A percentile compares a stretch with the other conserved stretches of the same genome.
phyloP scores from a whole-genome alignment of 2,329 filamentous ascomycete genomes.

The Microdochium trichocladiopsis region DNA sequence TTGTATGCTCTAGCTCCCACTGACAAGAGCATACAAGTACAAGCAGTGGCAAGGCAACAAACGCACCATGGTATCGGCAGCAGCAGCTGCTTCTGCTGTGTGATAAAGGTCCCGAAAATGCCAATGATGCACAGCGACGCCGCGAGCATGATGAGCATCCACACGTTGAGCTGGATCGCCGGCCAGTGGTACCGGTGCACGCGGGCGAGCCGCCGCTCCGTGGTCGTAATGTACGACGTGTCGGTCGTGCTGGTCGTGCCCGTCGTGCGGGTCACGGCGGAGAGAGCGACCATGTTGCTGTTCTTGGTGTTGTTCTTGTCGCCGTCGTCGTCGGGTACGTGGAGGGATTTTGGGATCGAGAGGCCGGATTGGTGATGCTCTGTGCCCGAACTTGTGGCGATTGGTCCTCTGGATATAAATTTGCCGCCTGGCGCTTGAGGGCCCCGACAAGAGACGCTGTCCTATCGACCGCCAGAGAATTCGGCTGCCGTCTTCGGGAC shows the following conservation, averaged over 20 bases:
- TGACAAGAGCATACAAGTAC: too few relatives aligned
- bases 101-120: constrained; percentile 53
- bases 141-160: constrained; percentile 60
- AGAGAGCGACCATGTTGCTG: constrained; percentile 24
- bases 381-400: too few relatives aligned
- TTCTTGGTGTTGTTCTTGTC: constrained; percentile 1
- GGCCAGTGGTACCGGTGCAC: constrained; percentile 62
- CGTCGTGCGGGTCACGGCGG: constrained; percentile 5
- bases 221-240: background rate
- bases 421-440: too few relatives aligned
- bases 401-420: too few relatives aligned
- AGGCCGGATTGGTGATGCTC: too few relatives aligned
- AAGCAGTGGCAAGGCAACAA: too few relatives aligned
- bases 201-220: constrained; percentile 34
- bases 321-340: background rate
- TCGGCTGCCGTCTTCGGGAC: too few relatives aligned
- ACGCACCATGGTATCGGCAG: constrained; percentile 54
- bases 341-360: background rate
- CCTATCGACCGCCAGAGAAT: too few relatives aligned
- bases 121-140: constrained; percentile 53
- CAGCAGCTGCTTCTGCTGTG: constrained; percentile 46
- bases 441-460: too few relatives aligned
- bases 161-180: constrained; percentile 58
- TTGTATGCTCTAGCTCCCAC: too few relatives aligned
- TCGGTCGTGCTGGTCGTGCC: constrained; percentile 21